Base-by-base conservation (phyloP, 2,329 filamentous ascomycete genomes). In the Fusarium sp. region DNA sequence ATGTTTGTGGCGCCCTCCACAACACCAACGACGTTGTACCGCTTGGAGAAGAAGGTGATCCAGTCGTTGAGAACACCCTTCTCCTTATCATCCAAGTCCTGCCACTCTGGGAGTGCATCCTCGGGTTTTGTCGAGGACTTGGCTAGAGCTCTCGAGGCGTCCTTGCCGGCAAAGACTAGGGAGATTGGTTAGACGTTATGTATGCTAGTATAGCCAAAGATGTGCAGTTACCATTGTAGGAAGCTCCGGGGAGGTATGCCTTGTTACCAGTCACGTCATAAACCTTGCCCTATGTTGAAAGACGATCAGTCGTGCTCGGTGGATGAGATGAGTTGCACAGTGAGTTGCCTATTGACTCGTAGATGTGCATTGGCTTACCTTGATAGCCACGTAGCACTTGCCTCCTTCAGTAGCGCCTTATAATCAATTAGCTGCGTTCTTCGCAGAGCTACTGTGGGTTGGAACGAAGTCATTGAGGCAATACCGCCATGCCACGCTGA, bases 11-110 rank as follows among this genome's bases (percentile, higher is more conserved):
- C 87, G 36, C 86, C 87, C 62, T 85, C 81, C 16, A 92, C 88
- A 57, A 84, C 78, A 15, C 93, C 93, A 46, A 97, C 89, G 52
- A 98, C 87, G 75, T 97, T 98, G 83, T 99, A 99, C 60, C 96
- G 87, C 84, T 98, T 99, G 72, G 91, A 93, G 81, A 99, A 99
- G 82, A 97, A 99, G 3, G 92, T 97, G 68, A 91, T 89, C 96
- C 96, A 99, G 79, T 99, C 96, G 55, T 95, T 87, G 65, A 99
- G 82, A 4, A 92, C 90, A 28, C 88, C 88, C 83, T 96, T 93
- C 79, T 97, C 90, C 80, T 96, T 94, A 23, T 97, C 94, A 15
- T 85, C 84, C 52, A 99, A 83, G 75, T 94, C 92, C 60, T 91
- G 84, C 92, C 93, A 98, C 51, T 97, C 91, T 3, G 96, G 83